Percentiles rank a stretch among this genome's conserved stretches.
These are phyloP conservation scores for Penicillium mononematosum DNA, from an alignment of 495 filamentous ascomycete genomes.

Conservation along the genomic window DNA sequence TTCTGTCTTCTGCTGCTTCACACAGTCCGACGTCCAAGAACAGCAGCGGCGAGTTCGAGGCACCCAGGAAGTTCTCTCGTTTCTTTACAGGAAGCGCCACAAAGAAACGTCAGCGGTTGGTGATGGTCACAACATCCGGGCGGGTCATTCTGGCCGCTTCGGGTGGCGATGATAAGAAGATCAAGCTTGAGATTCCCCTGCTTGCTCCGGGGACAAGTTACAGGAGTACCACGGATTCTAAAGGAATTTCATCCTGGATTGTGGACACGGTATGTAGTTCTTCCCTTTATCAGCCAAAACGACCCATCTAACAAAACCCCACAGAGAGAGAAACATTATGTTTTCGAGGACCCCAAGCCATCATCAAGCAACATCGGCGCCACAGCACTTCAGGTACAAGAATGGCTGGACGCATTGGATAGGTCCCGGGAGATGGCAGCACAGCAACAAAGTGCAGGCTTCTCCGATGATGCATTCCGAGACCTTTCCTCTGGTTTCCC, in stretches of 20 bases:
- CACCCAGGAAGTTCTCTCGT: constrained; percentile 80
- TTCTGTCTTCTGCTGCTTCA: constrained; percentile 68
- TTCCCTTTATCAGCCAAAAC: not conserved
- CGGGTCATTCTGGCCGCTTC: constrained; percentile 88
- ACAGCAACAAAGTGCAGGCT: constrained; percentile 63
- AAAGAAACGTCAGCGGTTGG: constrained; percentile 90
- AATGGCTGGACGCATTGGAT: constrained; percentile 86
- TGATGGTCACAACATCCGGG: constrained; percentile 92
- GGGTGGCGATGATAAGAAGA: constrained; percentile 92
- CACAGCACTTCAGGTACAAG: constrained; percentile 59
- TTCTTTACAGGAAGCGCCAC: constrained; percentile 87
- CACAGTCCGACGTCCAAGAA: constrained; percentile 67
- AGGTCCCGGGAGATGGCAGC: constrained; percentile 77
- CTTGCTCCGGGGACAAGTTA: constrained; percentile 69
- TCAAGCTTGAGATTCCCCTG: constrained; percentile 85
- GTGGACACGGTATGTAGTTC: constrained; percentile 79
- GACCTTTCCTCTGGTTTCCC: constrained; percentile 71
- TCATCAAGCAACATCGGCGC: constrained; percentile 47
- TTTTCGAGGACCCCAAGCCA: constrained; percentile 86
- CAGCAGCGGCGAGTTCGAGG: constrained; percentile 57
- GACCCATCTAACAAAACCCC: constrained; percentile 17
- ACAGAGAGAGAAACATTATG: constrained; percentile 85
- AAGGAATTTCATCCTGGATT: constrained; percentile 83
- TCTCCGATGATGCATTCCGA: constrained; percentile 66
- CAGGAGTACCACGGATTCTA: constrained; percentile 75